These are phyloP conservation scores for Verticillium dahliae DNA, from an alignment of 2,329 filamentous ascomycete species.

Conservation along the genomic window DNA sequence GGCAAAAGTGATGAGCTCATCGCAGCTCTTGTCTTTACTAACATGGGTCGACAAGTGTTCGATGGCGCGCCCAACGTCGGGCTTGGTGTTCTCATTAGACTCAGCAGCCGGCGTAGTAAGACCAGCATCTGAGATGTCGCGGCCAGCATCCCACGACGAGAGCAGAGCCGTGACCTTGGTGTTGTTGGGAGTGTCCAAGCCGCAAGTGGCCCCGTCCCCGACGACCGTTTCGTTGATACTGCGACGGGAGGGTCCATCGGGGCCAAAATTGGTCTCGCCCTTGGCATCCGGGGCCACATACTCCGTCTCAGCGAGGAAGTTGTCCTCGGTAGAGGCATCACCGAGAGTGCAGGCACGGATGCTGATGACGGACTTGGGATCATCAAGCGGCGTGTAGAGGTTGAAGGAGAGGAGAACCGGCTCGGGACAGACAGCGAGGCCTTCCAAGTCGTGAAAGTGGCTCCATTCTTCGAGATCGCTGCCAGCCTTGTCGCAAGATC, in stretches of 20 bases:
- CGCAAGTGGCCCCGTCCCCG: background rate
- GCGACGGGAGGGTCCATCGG: background rate
- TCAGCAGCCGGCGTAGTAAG: background rate
- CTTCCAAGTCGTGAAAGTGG: background rate
- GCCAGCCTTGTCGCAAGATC: background rate
- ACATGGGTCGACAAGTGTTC: background rate
- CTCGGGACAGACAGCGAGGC: conserved; percentile 2
- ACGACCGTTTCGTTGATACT: background rate
- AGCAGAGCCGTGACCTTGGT: background rate
- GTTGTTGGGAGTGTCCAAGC: background rate
- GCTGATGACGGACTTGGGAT: background rate
- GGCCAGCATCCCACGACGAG: background rate
- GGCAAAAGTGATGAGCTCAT: background rate
- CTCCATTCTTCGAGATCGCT: background rate
- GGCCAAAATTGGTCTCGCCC: background rate
- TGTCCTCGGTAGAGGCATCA: conserved; percentile 1
- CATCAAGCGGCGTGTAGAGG: conserved; percentile 2
- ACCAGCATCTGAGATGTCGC: background rate
- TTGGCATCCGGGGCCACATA: conserved; percentile 4
- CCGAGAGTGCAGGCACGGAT: conserved; percentile 6
- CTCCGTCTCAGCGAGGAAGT: conserved; percentile 1
- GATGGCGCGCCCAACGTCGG: background rate
- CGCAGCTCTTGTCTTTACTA: background rate
- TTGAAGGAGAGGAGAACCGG: conserved; percentile 3
- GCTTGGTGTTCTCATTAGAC: background rate